Evolutionary conservation across 2,329 filamentous ascomycete genomes (phyloP), one percentile per base, ranked within the genome.

Genomic region (Microcyclospora tardicrescens): DNA sequence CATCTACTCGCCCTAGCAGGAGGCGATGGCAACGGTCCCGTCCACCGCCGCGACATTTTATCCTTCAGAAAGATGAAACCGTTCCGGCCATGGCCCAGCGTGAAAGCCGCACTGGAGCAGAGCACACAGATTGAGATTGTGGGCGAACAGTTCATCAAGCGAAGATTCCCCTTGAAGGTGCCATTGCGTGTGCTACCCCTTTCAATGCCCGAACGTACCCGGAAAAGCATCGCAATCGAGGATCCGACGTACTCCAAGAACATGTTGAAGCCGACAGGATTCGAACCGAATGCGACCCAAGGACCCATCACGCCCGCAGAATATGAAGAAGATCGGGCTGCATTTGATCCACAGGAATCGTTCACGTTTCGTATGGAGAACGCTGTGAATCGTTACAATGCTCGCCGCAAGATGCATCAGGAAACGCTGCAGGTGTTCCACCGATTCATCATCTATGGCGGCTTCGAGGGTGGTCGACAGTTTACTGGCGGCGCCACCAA

Each of bases 391-490:
- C 80, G 85, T 11, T 98, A 80, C 62, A 77, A 81, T 44, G 69
- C 74, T 28, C 81, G 79, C 34, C 81, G 87, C 27, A 86, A 83
- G 47, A 72, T 94, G 42, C 73, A 81, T 42, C 59, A 66, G 10
- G 66, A 75, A 3, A 76, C 77, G 16, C 59, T 67, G 4, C 65
- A 71, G 13, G 64, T 86, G 28, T 91, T 98, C 61, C 71, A 75
- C 52, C 83, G 82, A 46, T 94, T 91, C 54, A 73, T 96, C 41
- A 71, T 75, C 28, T 80, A 89, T 33, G 91, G 91, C 2, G 89
- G 91, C 3, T 72, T 98, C 31, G 78, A 85, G 33, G 61, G 65
- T 1, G 67, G 61, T 2, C 75, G 73, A 38, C 66, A 71, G 56
- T 93, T 87, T 51, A 73, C 64, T 9, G 73, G 75, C 10, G 48